A percentile compares a stretch with the other conserved stretches of the same genome.
Evolutionary conservation across 2,329 filamentous ascomycete genomes (phyloP).

Genomic region (Eurotiales sp.): DNA sequence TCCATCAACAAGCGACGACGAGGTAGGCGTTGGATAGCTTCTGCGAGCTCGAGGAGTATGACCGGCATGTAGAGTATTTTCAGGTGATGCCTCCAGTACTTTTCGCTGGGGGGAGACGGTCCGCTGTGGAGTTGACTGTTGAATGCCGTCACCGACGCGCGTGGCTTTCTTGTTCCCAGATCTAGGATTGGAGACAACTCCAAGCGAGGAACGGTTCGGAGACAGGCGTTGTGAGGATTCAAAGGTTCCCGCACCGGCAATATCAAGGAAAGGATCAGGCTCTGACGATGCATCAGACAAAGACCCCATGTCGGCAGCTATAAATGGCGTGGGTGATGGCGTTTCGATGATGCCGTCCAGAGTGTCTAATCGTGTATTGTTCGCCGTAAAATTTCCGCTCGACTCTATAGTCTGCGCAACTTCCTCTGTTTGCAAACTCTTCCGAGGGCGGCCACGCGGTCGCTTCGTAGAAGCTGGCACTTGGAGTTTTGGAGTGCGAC

Average conservation of each 20-base stretch:
- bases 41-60: constrained; percentile 30
- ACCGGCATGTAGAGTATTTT: constrained; percentile 31
- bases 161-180: background rate
- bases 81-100: constrained; percentile 25
- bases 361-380: constrained; percentile 9
- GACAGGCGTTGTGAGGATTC: constrained; percentile 1
- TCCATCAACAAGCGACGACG: constrained; percentile 37
- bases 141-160: background rate
- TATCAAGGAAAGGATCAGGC: constrained; percentile 20
- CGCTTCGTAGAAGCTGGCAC: constrained; percentile 28
- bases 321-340: constrained; percentile 15
- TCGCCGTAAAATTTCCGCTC: constrained; percentile 16
- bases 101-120: constrained; percentile 30
- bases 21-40: constrained; percentile 39
- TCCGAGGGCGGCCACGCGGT: constrained; percentile 36
- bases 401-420: constrained; percentile 20
- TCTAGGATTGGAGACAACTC: background rate
- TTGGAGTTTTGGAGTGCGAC: constrained; percentile 29
- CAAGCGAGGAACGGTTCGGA: constrained; percentile 4
- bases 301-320: constrained; percentile 14
- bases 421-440: constrained; percentile 25
- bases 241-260: constrained; percentile 14
- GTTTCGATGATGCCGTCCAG: constrained; percentile 28
- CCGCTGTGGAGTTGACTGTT: constrained; percentile 27
- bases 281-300: constrained; percentile 8